Base-by-base conservation (phyloP, 768 basidiomycete species). In the Kwoniella shandongensis region DNA sequence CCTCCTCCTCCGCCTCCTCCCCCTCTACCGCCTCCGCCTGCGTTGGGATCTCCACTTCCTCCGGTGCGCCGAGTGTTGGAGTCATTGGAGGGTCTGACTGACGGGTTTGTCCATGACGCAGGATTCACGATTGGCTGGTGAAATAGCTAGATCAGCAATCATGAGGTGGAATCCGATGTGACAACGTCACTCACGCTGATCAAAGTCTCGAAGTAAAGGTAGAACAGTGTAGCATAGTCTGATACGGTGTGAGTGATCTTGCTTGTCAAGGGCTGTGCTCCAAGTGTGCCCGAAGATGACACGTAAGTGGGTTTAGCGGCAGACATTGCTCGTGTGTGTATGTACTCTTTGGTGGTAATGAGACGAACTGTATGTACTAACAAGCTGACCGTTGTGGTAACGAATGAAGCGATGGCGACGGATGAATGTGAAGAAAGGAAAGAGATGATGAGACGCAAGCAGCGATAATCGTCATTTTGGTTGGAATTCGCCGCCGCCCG, bases 161-260 rank as follows among this genome's bases (percentile, higher is more conserved):
- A 8, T 6, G 13, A 26, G 27, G 42, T 32, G 18, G 15, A 29
- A 45, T 15, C n/a, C 36, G 51, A 12, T 18, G 26, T 27, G 32
- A 45, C 6, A 30, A 10, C 11, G 1, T 11, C 11, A 66, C 71
- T 49, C 38, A 73, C 71, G 38, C 61, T 59, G 44, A 73, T 55
- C 4, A 73, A 51, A 32, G 71, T 73, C 51, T 67, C 66, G 6
- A 62, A 50, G 59, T 68, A 73, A 12, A 73, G 62, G 52, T 70
- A 70, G 20, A 53, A 38, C 15, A 73, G 25, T 3, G 56, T 60
- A 2, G 22, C 48, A 26, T 51, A 66, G n/a, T 55, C 53, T 2
- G 46, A 27, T 8, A 51, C 42, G 15, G 39, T 26, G 17, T 57
- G 38, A 2, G 56, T 46, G 23, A 70, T 26, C 12, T 55, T 61